phyloP scores from a whole-genome alignment of 2,329 filamentous ascomycete species.

The Aureobasidium subglaciale region DNA sequence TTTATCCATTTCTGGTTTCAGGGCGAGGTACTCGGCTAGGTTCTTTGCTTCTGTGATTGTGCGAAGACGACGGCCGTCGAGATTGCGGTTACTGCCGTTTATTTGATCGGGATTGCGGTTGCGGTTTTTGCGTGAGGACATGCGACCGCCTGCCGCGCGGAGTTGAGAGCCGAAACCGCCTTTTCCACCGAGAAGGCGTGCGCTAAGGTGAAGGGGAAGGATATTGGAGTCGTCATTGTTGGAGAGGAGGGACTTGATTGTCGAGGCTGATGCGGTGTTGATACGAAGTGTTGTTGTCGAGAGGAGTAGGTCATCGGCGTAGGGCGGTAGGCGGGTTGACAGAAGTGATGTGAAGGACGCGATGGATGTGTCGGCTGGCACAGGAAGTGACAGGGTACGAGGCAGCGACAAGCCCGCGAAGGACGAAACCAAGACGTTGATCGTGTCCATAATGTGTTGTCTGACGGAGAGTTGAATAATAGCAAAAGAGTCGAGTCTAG shows the following conservation, averaged over 20 bases:
- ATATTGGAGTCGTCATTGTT: slow-evolving; percentile 35
- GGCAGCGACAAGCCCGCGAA: slow-evolving; percentile 79
- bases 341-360: slow-evolving; percentile 54
- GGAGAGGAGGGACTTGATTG: slow-evolving; percentile 57
- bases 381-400: slow-evolving; percentile 52
- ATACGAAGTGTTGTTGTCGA: slow-evolving; percentile 77
- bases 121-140: slow-evolving; percentile 91
- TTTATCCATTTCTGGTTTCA: slow-evolving; percentile 95
- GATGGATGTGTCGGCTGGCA: slow-evolving; percentile 58
- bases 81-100: slow-evolving; percentile 84
- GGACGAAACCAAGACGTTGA: slow-evolving; percentile 80
- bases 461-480: background rate
- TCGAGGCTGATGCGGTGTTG: slow-evolving; percentile 43
- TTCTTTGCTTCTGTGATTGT: slow-evolving; percentile 95
- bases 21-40: slow-evolving; percentile 85
- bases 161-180: slow-evolving; percentile 97
- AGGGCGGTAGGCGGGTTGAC: slow-evolving; percentile 51
- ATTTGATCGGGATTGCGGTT: slow-evolving; percentile 62
- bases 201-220: slow-evolving; percentile 72
- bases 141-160: slow-evolving; percentile 91
- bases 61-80: slow-evolving; percentile 81
- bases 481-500: background rate
- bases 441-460: slow-evolving; percentile 20
- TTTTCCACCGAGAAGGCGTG: slow-evolving; percentile 83
- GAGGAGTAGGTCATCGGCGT: slow-evolving; percentile 55